These are phyloP conservation scores for Alternaria ventricosa DNA, from an alignment of 2,329 filamentous ascomycete genomes.

Conservation along the genomic window DNA sequence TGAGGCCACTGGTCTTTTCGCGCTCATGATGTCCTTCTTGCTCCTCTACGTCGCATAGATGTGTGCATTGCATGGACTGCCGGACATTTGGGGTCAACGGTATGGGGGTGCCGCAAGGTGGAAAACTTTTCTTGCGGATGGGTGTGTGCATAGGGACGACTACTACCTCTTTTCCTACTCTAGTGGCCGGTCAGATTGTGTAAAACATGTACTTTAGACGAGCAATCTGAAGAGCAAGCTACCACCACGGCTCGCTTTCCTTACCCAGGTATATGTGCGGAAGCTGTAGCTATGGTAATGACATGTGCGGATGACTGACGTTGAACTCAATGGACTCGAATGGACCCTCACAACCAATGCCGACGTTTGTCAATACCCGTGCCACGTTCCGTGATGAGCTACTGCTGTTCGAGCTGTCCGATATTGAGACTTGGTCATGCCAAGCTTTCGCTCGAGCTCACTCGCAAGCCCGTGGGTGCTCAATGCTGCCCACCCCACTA, in stretches of 20 bases:
- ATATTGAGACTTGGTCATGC: conserved; percentile 36
- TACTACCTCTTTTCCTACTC: conserved; percentile 46
- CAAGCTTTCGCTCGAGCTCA: conserved; percentile 42
- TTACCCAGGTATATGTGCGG: conserved; percentile 30
- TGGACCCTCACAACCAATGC: conserved; percentile 21
- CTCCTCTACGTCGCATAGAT: conserved; percentile 53
- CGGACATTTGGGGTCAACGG: conserved; percentile 43
- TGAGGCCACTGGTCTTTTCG: conserved; percentile 78
- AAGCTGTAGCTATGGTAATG: conserved; percentile 33
- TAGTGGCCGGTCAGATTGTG: conserved; percentile 52
- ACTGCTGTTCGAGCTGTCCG: conserved; percentile 22
- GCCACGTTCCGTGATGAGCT: conserved; percentile 30
- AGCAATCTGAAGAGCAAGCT: conserved; percentile 52
- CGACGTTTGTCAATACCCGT: conserved; percentile 21
- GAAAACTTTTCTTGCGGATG: conserved; percentile 46
- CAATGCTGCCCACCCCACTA: not conserved
- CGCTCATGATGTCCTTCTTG: conserved; percentile 58
- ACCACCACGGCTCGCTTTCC: conserved; percentile 44
- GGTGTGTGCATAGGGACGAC: conserved; percentile 51
- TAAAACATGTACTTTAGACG: conserved; percentile 54
- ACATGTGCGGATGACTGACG: conserved; percentile 29
- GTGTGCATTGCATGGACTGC: conserved; percentile 43
- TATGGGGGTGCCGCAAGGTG: conserved; percentile 42
- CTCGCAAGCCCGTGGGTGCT: conserved; percentile 6
- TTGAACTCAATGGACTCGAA: conserved; percentile 40